Evolutionary conservation across 768 basidiomycete genomes (phyloP), one percentile per base, ranked within the genome.

Genomic region (Tricholoma flavovirens): DNA sequence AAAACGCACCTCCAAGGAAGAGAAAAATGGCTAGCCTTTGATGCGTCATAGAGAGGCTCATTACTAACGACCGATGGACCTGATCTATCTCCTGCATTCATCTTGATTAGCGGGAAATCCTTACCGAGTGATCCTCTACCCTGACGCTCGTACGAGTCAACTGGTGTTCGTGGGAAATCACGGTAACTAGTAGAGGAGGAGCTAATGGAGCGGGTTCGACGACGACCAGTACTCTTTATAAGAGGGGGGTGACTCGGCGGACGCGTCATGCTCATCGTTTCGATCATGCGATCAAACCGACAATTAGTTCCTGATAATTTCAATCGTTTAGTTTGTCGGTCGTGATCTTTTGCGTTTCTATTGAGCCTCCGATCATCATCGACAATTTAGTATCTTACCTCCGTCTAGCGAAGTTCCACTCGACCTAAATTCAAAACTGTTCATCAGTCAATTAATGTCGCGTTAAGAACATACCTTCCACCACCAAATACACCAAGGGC

Each of bases 241-340:
- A 53, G 60, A 43, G 69, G 62, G 50, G 56, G 63, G 53, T 69
- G 62, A 26, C 24, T 26, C 24, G 24, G 24, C 24, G 24, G 24
- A 59, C 70, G 65, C 38, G 72, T 65, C n/a, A 70, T 59, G 53
- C 80, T 76, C 72, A 87, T 81, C 2, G 79, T 75, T 51, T 81
- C 75, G 29, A 88, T 69, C 87, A 90, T 89, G 43, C 74, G 74
- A 66, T 89, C 87, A 60, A 82, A 87, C 36, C 79, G 79, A 32
- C 76, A 66, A 60, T 88, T 89, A 49, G 84, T 68, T 7, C 77
- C 77, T 35, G 61, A 67, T n/a, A 69, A 71, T 61, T 72, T 80
- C 22, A 75, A 75, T 17, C 82, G 78, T 60, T 83, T 88, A n/a
- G 64, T 64, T 60, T 42, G 14, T 17, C 33, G 57, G 7, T 32